Base-by-base conservation (phyloP, 768 basidiomycete genomes). In the Phylloporus arenicola region DNA sequence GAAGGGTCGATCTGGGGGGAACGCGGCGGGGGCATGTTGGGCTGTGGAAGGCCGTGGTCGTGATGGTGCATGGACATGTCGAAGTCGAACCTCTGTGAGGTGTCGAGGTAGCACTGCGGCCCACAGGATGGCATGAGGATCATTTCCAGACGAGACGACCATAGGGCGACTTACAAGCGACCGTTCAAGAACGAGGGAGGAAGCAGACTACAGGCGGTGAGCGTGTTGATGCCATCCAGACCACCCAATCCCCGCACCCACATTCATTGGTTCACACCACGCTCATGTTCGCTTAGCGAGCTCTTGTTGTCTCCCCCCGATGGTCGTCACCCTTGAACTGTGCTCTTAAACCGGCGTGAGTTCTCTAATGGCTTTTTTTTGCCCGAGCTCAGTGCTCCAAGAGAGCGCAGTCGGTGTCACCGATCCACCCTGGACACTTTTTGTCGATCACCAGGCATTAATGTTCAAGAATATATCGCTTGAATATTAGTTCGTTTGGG, bases 1-100 rank as follows among this genome's bases (percentile, higher is more conserved):
- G 84, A 70, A 19, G 86, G 86, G 68, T 89, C 85, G 47, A 88
- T 83, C 38, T 82, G 73, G 1, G 83, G 78, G 22, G 84, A 81
- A 46, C 78, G 76, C 49, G 82, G 77, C 50, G 69, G 69, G 53
- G 57, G 68, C 69, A 70, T 70, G 67, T 61, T 68, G 34, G 64
- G 58, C 60, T 68, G 67, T 57, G 68, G 64, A 48, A 69, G 53
- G 57, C 53, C 54, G 52, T 77, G 77, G 52, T 75, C 73, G 47
- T 76, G 73, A 54, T 71, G 72, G 50, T 71, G 75, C 54, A 68
- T 68, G 55, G 71, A 64, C 65, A 74, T 68, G 51, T 66, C 59
- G 57, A 75, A 70, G 64, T 75, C 71, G 53, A 75, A 70, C 46
- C 65, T 65, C 62, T 65, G 53, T 60, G 72, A 56, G 48, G 50